These are phyloP conservation scores for Pochonia chlamydosporia DNA, from an alignment of 2,329 filamentous ascomycete species.

Conservation along the genomic window DNA sequence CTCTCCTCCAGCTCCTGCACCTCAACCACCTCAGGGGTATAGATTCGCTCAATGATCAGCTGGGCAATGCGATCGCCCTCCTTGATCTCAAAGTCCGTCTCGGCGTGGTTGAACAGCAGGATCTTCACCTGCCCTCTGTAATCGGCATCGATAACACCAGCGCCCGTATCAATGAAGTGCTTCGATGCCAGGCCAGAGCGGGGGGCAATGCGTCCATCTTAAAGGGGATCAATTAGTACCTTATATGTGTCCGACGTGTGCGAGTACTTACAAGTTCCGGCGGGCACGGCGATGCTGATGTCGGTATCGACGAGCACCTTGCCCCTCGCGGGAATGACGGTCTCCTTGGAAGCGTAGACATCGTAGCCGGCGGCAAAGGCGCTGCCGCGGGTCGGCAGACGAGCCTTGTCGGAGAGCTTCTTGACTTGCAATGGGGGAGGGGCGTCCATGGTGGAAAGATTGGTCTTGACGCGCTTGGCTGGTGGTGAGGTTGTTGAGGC, in stretches of 20 bases:
- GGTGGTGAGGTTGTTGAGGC: constrained; percentile 59
- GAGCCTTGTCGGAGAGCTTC: constrained; percentile 76
- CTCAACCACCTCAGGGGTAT: constrained; percentile 86
- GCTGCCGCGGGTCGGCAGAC: constrained; percentile 80
- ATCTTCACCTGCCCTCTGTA: constrained; percentile 94
- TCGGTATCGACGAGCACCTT: constrained; percentile 87
- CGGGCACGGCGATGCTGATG: constrained; percentile 84
- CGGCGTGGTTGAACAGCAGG: constrained; percentile 86
- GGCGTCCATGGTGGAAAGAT: constrained; percentile 30
- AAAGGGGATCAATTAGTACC: constrained; percentile 3
- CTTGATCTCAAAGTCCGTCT: constrained; percentile 73
- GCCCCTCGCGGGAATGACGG: constrained; percentile 72
- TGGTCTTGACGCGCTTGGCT: constrained; percentile 72
- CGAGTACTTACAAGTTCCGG: constrained; percentile 65
- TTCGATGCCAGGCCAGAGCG: constrained; percentile 89
- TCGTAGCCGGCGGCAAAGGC: constrained; percentile 92
- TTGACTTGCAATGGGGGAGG: constrained; percentile 73
- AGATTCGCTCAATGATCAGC: constrained; percentile 89
- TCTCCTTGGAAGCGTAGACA: constrained; percentile 72
- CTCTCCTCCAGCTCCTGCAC: constrained; percentile 86
- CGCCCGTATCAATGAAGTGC: constrained; percentile 93
- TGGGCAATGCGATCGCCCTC: constrained; percentile 90
- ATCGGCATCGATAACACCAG: constrained; percentile 95
- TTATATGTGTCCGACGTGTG: neutral
- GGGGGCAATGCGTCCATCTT: constrained; percentile 84